Evolutionary conservation across 768 basidiomycete genomes (phyloP).

Genomic region (Chiua virens): DNA sequence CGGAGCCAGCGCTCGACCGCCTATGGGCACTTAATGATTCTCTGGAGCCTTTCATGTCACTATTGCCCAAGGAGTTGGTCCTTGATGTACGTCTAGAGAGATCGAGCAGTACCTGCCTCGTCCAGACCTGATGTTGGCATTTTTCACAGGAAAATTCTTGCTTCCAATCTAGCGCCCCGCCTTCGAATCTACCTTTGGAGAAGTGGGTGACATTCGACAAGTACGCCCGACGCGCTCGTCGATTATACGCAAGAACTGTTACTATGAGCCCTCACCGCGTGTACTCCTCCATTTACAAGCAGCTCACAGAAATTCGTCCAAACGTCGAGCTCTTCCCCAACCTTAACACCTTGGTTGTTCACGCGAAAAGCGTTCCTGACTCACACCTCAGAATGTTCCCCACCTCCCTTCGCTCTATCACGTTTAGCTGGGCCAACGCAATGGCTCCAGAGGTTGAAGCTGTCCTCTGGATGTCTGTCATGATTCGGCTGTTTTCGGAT

Average conservation of each 20-base stretch:
- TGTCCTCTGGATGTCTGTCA: conserved; percentile 20
- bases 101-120: background rate
- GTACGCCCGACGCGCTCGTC: conserved; percentile 21
- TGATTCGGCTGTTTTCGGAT: conserved; percentile 19
- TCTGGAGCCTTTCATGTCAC: conserved; percentile 23
- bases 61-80: conserved; percentile 19
- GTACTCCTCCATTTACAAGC: conserved; percentile 27
- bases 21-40: conserved; percentile 25
- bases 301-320: conserved; percentile 20
- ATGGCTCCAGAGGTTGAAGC: conserved; percentile 12
- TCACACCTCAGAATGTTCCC: conserved; percentile 21
- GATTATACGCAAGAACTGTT: conserved; percentile 26
- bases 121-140: conserved; percentile 7
- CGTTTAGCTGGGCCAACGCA: conserved; percentile 22
- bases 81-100: conserved; percentile 16
- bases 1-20: conserved; percentile 22
- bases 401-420: conserved; percentile 20
- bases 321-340: conserved; percentile 26
- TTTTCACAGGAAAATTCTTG: conserved; percentile 16
- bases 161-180: conserved; percentile 11
- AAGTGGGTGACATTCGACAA: conserved; percentile 23
- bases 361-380: conserved; percentile 12
- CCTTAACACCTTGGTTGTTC: conserved; percentile 13
- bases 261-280: conserved; percentile 26
- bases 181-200: conserved; percentile 8